Percentiles rank a stretch among this genome's conserved stretches.
Evolutionary conservation across 1,284 basidiomycete species (phyloP).

Genomic region (Prillingera fragicola): DNA sequence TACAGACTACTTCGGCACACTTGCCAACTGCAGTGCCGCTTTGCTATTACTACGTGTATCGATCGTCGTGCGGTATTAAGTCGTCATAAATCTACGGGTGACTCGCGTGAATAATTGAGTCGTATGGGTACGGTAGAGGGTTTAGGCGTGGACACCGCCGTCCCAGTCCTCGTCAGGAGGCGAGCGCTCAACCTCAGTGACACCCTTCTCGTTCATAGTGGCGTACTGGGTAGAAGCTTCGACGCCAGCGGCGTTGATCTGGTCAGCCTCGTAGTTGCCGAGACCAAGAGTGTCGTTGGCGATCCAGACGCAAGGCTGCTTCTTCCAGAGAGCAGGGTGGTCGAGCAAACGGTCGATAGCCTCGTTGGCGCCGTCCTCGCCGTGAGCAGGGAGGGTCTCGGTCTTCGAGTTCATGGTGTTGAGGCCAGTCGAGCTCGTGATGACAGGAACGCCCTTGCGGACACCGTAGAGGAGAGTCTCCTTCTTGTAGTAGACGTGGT

Average conservation of each 20-base stretch:
- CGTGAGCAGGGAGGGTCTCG: slow-evolving; percentile 8
- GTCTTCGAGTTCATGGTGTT: slow-evolving; percentile 21
- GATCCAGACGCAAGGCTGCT: slow-evolving; percentile 47
- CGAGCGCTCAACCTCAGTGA: slow-evolving; percentile 34
- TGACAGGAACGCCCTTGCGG: background rate
- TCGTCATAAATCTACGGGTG: too few relatives aligned
- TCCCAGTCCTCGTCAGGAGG: slow-evolving; percentile 46
- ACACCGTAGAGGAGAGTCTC: slow-evolving; percentile 28
- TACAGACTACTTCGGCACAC: too few relatives aligned
- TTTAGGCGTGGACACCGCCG: too few relatives aligned
- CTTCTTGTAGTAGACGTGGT: slow-evolving; percentile 40
- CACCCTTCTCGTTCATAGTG: slow-evolving; percentile 42
- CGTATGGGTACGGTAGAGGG: too few relatives aligned
- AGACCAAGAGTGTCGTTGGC: slow-evolving; percentile 45
- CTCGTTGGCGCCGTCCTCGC: slow-evolving; percentile 26
- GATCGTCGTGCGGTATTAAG: too few relatives aligned
- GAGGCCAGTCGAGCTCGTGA: slow-evolving; percentile 17
- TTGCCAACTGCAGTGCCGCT: too few relatives aligned
- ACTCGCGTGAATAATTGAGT: too few relatives aligned
- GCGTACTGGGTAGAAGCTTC: slow-evolving; percentile 43
- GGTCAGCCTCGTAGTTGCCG: slow-evolving; percentile 38
- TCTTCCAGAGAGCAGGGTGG: slow-evolving; percentile 49
- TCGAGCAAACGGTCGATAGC: slow-evolving; percentile 44
- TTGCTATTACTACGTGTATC: too few relatives aligned
- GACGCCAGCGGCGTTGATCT: slow-evolving; percentile 40